A percentile compares a stretch with the other conserved stretches of the same genome.
These are phyloP conservation scores for Prunus fruticosa DNA, from an alignment of 306 rosid genomes.

Conservation along the genomic window DNA sequence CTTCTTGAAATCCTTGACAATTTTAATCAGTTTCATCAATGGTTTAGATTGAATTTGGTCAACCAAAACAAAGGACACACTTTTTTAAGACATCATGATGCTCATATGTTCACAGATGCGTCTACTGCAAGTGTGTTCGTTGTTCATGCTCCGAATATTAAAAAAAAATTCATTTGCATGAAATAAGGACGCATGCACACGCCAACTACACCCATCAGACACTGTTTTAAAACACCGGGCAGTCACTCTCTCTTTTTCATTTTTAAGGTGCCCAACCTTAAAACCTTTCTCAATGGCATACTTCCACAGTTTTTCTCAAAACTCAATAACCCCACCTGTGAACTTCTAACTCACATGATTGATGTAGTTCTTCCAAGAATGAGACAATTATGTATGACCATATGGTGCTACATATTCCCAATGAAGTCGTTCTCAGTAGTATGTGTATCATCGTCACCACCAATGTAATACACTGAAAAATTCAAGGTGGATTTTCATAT, in stretches of 20 bases:
- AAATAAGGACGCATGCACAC: background rate
- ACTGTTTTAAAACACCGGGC: background rate
- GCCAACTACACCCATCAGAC: background rate
- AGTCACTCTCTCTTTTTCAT: background rate
- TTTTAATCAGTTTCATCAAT: background rate
- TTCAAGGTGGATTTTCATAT: no score
- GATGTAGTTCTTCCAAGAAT: no score
- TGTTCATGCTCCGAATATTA: background rate
- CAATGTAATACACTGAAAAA: no score
- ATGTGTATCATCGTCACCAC: no score
- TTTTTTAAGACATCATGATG: background rate
- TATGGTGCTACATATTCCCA: no score
- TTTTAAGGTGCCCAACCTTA: no score
- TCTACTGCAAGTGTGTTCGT: background rate
- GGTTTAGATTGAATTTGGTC: background rate
- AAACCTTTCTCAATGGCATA: background rate
- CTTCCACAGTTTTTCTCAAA: background rate
- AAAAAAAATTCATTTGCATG: background rate
- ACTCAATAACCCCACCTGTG: background rate
- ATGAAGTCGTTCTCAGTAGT: no score
- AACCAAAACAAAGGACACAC: background rate
- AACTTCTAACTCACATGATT: background rate
- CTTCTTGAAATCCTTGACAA: background rate
- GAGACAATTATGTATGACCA: background rate
- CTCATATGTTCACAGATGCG: background rate